Conservation (phyloP, 495 filamentous ascomycete genomes). For the Aspergillus biplanus region DNA sequence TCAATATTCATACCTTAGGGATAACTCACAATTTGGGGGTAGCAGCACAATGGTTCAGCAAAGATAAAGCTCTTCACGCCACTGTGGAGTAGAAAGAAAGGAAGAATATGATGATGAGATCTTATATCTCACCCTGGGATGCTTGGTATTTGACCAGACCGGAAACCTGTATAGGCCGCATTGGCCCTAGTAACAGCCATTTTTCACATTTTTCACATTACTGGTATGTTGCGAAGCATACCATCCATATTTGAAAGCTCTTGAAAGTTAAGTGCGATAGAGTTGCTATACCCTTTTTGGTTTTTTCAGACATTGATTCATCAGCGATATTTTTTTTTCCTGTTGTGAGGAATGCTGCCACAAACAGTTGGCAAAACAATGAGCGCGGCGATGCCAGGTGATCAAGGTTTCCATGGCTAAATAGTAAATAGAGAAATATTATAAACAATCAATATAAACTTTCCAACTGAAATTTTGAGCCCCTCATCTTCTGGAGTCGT, state of each 20-base stretch:
- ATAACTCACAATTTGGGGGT: background rate
- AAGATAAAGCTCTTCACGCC: background rate
- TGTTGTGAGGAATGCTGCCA: conserved; percentile 22
- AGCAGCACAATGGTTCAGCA: background rate
- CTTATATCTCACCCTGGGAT: background rate
- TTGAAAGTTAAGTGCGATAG: background rate
- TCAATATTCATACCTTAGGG: background rate
- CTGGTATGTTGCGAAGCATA: background rate
- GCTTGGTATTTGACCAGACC: background rate
- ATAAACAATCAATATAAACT: background rate
- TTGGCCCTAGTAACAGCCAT: background rate
- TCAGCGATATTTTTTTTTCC: background rate
- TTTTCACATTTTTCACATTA: background rate
- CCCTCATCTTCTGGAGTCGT: no score
- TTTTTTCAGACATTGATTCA: conserved; percentile 7
- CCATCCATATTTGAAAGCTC: background rate
- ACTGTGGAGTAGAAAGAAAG: background rate
- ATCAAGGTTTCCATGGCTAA: background rate
- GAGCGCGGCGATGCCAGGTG: background rate
- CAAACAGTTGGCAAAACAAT: conserved; percentile 10
- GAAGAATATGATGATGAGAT: conserved; percentile 1
- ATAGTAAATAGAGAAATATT: background rate
- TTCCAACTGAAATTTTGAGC: no score
- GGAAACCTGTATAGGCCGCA: background rate
- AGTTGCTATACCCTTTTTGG: conserved; percentile 19